Base-by-base conservation (phyloP, 2,329 filamentous ascomycete species). In the Pseudocercospora macadamiae region DNA sequence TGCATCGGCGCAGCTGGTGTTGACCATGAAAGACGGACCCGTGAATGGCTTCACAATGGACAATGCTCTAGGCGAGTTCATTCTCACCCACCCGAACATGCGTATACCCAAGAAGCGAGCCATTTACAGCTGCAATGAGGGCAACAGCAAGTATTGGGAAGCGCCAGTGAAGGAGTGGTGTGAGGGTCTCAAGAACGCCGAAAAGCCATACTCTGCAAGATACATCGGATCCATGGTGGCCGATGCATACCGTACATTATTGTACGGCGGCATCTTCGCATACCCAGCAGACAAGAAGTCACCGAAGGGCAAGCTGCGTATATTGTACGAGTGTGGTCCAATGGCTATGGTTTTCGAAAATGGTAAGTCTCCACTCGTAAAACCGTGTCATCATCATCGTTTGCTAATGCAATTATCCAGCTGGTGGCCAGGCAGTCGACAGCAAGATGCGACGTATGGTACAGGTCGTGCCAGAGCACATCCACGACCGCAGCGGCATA, bases 311-410 rank as follows among this genome's bases (percentile, higher is more conserved):
- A 99, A 99, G 83, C 84, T 99, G 67, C 86, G 95, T 66, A 99
- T 99, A 67, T 76, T 99, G 70, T 99, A 99, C 79, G 95, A 99
- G 81, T 99, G 95, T 74, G 95, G 95, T 12, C 95, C 95, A 36
- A 99, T 99, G 95, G 95, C 95, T 21, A 90, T 97, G 88, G 86
- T 99, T 5, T 97, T 99, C 76, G 95, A 99, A 79, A 97, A 99
- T 78, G 95, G 90, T 93, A 77, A 79, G 88, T 14, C 12, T 6
- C 28, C n/a, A 6, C 12, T 14, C n/a, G 21, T 47, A 9, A 14
- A 26, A 4, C n/a, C n/a, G 2, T 28, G 12, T 14, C 19, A 26
- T 23, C 3, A n/a, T 26, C 19, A 47, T 14, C 23, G 19, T 47
- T 34, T 16, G 48, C 70, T 70, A 54, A 66, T 55, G 25, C 68